Evolutionary conservation across 1,284 basidiomycete genomes (phyloP).

Genomic region (Ceratobasidium sp.): DNA sequence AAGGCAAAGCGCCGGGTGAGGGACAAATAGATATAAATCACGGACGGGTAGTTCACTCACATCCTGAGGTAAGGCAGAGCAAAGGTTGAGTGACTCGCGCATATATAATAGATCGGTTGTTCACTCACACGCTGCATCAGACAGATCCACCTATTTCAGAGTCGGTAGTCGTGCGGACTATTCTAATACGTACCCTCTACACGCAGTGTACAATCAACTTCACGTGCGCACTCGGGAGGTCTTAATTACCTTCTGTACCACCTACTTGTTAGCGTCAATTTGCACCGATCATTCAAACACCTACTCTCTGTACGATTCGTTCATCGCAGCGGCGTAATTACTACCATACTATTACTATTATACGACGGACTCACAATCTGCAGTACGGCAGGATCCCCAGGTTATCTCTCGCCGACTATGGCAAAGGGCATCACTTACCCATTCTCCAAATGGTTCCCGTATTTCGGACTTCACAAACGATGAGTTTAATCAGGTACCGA

Average conservation of each 20-base stretch:
- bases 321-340: not conserved
- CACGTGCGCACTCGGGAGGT: not conserved
- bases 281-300: not conserved
- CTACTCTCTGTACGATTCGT: not conserved
- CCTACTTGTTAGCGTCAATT: not conserved
- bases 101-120: too few species aligned
- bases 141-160: not conserved
- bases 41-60: not conserved
- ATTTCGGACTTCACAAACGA: not conserved
- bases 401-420: not conserved
- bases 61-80: not conserved
- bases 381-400: not conserved
- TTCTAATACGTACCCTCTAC: not conserved
- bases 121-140: not conserved
- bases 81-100: not conserved
- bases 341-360: not conserved
- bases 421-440: not conserved
- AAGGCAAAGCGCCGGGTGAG: not conserved
- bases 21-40: not conserved
- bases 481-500: not conserved
- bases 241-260: not conserved
- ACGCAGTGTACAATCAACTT: not conserved
- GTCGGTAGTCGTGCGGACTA: not conserved
- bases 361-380: not conserved
- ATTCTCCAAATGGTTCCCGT: not conserved